Base-by-base conservation (phyloP, 495 filamentous ascomycete genomes). In the Trichodelitschia bisporula region DNA sequence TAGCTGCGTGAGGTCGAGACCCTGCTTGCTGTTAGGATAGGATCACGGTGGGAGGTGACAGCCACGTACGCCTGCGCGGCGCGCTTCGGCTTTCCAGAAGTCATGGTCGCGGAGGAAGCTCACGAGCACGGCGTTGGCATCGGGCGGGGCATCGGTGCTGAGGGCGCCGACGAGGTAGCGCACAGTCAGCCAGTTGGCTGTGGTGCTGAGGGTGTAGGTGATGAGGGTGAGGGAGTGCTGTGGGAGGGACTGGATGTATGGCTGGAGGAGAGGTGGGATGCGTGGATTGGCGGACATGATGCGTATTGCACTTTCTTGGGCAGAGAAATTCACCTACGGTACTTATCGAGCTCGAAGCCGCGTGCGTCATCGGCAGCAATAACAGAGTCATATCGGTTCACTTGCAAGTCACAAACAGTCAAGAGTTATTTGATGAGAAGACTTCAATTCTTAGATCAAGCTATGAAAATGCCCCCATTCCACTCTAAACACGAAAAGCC, bases 71-170 rank as follows among this genome's bases (percentile, higher is more conserved):
- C 35, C 37, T 10, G 34, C 38, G 28, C 44, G 42, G 23, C 44
- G 32, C 1, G 32, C 26, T 35, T 50, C 45, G 4, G 16, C 24
- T 32, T 36, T 67, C 82, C 80, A 91, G 45, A 89, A 89, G 16
- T 59, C 53, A 36, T 53, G 60, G 40, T 80, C 70, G 31, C 75
- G 62, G 50, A 89, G 53, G 49, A 71, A 92, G 53, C 72, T 80
- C 36, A 83, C 66, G 0, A 92, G 53, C 11, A 91, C 21, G 21
- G 21, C 21, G 21, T 6, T 24, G 21, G 6, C 6, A 6, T 6
- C 21, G 8, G 29, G 8, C 29, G 10, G 29, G 5, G 4, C 5
- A 24, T 14, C 14, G 10, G 4, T 19, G 18, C 13, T 36, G 13
- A 78, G 54, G 0, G 64, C 53, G 13, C 61, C 58, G 48, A 66